Evolutionary conservation across 352 stramenopile species (phyloP).

Genomic region (Globisporangium spiculum): DNA sequence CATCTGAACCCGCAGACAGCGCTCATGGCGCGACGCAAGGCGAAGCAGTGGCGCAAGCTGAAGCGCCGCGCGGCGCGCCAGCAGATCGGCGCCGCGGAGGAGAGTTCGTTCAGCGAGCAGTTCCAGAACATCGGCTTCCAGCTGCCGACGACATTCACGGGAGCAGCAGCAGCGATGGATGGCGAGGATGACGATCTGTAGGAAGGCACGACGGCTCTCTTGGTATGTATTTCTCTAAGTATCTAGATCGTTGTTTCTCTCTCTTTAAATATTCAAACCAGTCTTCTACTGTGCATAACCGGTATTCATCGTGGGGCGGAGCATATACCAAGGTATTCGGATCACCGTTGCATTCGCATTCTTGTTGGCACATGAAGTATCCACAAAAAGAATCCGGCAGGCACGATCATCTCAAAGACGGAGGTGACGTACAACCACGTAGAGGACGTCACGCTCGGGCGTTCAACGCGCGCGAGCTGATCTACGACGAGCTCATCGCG

Average conservation of each 20-base stretch:
- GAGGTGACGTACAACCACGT: no score
- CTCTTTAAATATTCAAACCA: no score
- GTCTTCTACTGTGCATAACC: no score
- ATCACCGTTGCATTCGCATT: no score
- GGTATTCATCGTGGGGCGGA: no score
- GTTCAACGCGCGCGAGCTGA: no score
- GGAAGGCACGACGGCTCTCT: neutral
- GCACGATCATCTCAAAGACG: no score
- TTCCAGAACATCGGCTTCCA: conserved; percentile 44
- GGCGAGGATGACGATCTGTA: conserved; percentile 1
- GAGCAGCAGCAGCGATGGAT: conserved; percentile 4
- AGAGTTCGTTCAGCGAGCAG: conserved; percentile 57
- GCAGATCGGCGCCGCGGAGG: conserved; percentile 47
- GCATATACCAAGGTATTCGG: no score
- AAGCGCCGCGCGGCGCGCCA: conserved; percentile 63
- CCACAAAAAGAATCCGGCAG: no score
- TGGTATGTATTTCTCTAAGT: conserved; percentile 7
- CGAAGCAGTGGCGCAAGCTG: conserved; percentile 75
- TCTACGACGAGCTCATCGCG: no score
- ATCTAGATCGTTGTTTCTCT: neutral
- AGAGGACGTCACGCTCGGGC: no score
- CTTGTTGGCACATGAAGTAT: no score
- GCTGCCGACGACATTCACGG: conserved; percentile 30
- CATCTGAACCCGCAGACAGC: conserved; percentile 58
- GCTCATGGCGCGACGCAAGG: conserved; percentile 50